Evolutionary conservation across 1,284 basidiomycete species (phyloP).

Genomic region (Chondrostereum purpureum): DNA sequence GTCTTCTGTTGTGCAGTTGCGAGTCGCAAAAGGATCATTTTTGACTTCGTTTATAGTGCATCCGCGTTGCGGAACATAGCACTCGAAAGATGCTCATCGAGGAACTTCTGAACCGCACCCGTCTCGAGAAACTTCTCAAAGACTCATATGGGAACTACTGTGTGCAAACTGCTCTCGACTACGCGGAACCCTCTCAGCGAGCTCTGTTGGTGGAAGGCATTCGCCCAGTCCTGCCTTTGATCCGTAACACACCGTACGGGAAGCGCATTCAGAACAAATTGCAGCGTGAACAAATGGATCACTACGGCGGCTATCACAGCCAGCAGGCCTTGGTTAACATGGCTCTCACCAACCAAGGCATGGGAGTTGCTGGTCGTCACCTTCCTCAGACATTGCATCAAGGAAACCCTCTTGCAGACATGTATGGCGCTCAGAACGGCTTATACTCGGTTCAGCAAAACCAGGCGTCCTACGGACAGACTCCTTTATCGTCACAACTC

Average conservation of each 20-base stretch:
- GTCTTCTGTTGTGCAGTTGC: constrained; percentile 16
- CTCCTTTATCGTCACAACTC: constrained; percentile 44
- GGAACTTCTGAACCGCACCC: constrained; percentile 90
- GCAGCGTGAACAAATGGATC: constrained; percentile 84
- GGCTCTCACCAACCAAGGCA: constrained; percentile 48
- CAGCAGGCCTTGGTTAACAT: constrained; percentile 59
- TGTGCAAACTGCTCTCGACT: constrained; percentile 94
- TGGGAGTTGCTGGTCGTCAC: constrained; percentile 48
- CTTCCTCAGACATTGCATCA: constrained; percentile 47
- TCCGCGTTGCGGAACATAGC: constrained; percentile 93
- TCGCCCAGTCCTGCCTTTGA: constrained; percentile 91
- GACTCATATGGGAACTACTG: constrained; percentile 96
- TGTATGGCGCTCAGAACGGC: constrained; percentile 58
- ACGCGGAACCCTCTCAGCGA: constrained; percentile 86
- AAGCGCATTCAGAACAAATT: constrained; percentile 98
- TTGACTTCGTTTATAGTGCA: constrained; percentile 57
- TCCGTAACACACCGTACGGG: constrained; percentile 95
- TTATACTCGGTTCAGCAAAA: constrained; percentile 47
- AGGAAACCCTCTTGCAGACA: constrained; percentile 55
- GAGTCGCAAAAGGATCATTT: constrained; percentile 9
- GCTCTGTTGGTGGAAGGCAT: constrained; percentile 88
- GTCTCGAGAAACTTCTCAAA: constrained; percentile 91
- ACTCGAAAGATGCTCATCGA: constrained; percentile 94
- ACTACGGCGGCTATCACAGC: constrained; percentile 51
- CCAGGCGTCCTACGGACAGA: constrained; percentile 43